phyloP scores from a whole-genome alignment of 2,329 filamentous ascomycete genomes.

The Ceratocystis smalleyi region DNA sequence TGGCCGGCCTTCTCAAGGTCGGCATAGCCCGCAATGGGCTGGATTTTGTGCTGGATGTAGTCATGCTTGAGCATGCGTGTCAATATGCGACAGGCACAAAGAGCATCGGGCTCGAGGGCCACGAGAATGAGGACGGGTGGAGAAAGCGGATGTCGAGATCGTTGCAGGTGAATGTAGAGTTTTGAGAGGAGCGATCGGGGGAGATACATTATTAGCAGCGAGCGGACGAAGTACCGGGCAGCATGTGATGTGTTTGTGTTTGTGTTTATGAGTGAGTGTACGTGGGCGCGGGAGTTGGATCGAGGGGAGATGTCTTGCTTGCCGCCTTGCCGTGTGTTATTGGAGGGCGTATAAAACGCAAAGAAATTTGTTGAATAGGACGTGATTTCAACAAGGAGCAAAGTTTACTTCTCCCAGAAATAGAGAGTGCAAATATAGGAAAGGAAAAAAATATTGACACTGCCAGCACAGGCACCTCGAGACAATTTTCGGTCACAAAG shows the following conservation, averaged over 20 bases:
- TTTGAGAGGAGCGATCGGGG: conserved; percentile 78
- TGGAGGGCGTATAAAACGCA: no score
- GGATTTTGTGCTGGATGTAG: conserved; percentile 94
- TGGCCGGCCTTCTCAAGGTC: conserved; percentile 69
- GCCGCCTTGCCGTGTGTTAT: background rate
- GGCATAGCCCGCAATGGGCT: conserved; percentile 82
- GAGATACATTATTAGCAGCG: conserved; percentile 60
- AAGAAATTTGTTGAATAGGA: background rate
- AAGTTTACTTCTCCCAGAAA: background rate
- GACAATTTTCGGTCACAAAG: background rate
- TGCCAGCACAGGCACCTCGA: background rate
- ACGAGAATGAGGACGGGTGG: conserved; percentile 84
- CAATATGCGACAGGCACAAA: conserved; percentile 89
- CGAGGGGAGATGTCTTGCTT: background rate
- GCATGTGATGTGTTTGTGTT: background rate
- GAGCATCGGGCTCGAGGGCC: conserved; percentile 83
- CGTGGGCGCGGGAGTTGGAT: background rate
- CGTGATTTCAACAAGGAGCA: background rate
- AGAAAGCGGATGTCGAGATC: conserved; percentile 73
- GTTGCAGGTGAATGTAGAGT: conserved; percentile 78
- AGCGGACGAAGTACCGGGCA: background rate
- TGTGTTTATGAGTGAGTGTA: no score
- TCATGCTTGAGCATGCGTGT: conserved; percentile 90
- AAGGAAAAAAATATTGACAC: background rate
- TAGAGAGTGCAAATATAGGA: background rate